Evolutionary conservation across 2,329 filamentous ascomycete species (phyloP), one percentile per base, ranked within the genome.

Genomic region (Pseudogymnoascus destructans): DNA sequence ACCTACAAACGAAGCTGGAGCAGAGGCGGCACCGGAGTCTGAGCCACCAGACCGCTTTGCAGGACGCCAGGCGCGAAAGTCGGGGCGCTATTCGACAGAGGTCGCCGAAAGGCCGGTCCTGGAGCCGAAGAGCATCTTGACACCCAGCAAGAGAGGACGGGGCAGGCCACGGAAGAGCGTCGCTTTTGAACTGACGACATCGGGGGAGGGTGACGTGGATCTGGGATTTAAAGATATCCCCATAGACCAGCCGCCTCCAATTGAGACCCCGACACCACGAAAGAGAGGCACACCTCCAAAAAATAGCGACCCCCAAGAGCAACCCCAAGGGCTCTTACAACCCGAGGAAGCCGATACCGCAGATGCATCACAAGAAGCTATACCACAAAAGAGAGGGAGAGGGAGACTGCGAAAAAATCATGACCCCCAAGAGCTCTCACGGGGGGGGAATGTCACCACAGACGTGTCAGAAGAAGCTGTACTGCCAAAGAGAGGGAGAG

Each of bases 91-190:
- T 30, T 52, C 46, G 46, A 30, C 46, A 6, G 46, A 52, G 8
- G 46, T 30, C 1, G n/a, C 46, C 8, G 46, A 52, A 17, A 49
- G 55, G n/a, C 55, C 42, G 11, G 15, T n/a, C 23, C 11, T 46
- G 30, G 56, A 32, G 23, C 73, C 77, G 8, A 82, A 78, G 65
- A 74, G 80, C 6, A 84, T 84, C 58, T 66, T 83, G 40, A 77
- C 78, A 2, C 80, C 81, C 3, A 73, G 72, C 15, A 79, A 77
- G 67, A 75, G 73, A 60, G 70, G 65, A 42, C 61, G 60, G 7
- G 68, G 67, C 36, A 69, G 73, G 64, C 62, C 71, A 56, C 73
- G 69, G 11, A 84, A 84, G 68, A 82, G 70, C 62, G 81, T 84
- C 11, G 76, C 73, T 0, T 84, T 84, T 64, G 72, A 75, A 13